phyloP scores from a whole-genome alignment of 306 rosid species.

The Prunus padus region DNA sequence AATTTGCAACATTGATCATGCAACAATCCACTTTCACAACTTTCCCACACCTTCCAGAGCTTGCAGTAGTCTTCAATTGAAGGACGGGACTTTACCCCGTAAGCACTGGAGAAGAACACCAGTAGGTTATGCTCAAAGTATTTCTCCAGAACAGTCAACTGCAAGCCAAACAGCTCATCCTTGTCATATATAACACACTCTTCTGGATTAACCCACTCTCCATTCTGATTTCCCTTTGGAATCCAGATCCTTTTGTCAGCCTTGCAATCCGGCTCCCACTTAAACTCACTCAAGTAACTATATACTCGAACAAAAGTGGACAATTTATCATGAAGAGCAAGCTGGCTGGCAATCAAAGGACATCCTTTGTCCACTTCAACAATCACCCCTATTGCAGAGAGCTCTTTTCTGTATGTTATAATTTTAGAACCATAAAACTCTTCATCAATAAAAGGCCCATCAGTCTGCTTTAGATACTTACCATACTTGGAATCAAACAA shows the following conservation, averaged over 20 bases:
- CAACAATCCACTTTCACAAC: constrained; percentile 27
- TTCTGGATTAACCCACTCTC: constrained; percentile 40
- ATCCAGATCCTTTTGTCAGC: constrained; percentile 54
- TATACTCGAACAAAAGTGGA: constrained; percentile 40
- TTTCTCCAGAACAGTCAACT: constrained; percentile 35
- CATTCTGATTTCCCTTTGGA: constrained; percentile 30
- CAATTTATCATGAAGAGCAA: constrained; percentile 26
- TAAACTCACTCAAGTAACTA: constrained; percentile 32
- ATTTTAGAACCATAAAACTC: constrained; percentile 42
- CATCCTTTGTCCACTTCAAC: constrained; percentile 38
- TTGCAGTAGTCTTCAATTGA: constrained; percentile 49
- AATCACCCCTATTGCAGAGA: constrained; percentile 44
- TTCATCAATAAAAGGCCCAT: constrained; percentile 69
- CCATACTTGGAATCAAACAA: constrained; percentile 46
- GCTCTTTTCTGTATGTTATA: constrained; percentile 40
- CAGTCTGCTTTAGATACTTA: constrained; percentile 30
- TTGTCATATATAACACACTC: constrained; percentile 50
- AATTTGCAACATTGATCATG: constrained; percentile 52
- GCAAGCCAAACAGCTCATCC: constrained; percentile 49
- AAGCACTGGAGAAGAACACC: constrained; percentile 38
- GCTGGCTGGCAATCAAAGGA: constrained; percentile 44
- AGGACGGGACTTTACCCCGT: constrained; percentile 40
- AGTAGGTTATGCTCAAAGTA: constrained; percentile 33
- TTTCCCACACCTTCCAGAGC: constrained; percentile 69
- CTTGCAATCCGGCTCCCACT: constrained; percentile 43